Base-by-base conservation (phyloP, 306 rosid genomes). In the Herpetospermum pedunculosum region DNA sequence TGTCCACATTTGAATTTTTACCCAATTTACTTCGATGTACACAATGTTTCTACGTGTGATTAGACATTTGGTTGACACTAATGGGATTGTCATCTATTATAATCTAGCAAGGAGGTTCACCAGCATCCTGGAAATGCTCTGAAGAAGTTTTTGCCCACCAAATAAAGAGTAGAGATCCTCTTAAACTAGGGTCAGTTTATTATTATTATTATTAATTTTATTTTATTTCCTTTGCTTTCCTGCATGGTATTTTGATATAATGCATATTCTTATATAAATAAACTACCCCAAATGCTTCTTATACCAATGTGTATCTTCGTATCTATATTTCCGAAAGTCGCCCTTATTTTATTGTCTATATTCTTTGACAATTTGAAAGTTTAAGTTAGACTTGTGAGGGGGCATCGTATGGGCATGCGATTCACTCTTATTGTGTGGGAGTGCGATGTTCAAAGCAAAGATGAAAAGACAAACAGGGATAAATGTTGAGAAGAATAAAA, bases 121-220 rank as follows among this genome's bases (percentile, higher is more conserved):
- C 96, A 4, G 98, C 98, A 63, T 88, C 97, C 71, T 94, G 97
- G 97, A 91, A 86, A 86, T 94, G 98, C 87, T 94, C 98, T 6
- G 96, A 91, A 81, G 97, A 94, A 64, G 90, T 91, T 79, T 89
- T 94, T 75, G 82, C 96, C 52, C 75, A 32, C 68, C 92, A 94
- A 75, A 94, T 94, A 52, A 91, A 80, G 86, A 88, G 76, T 73
- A 86, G 96, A 82, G 97, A 94, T 89, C 97, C 96, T 37, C 95
- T 94, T 41, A 94, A 94, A 78, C 62, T 89, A 76, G 98, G 97
- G 97, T 94, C 76, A 46, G 97, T 58, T 15, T 8, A 29, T 28
- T 57, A 58, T 58, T 28, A 29, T 52, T 44, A 14, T 40, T 40
- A 9, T 40, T 40, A 5, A 44, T 50, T 50, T 9, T 19, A 19